Evolutionary conservation across 208 protist species (phyloP).

Genomic region (Leishmania mexicana): DNA sequence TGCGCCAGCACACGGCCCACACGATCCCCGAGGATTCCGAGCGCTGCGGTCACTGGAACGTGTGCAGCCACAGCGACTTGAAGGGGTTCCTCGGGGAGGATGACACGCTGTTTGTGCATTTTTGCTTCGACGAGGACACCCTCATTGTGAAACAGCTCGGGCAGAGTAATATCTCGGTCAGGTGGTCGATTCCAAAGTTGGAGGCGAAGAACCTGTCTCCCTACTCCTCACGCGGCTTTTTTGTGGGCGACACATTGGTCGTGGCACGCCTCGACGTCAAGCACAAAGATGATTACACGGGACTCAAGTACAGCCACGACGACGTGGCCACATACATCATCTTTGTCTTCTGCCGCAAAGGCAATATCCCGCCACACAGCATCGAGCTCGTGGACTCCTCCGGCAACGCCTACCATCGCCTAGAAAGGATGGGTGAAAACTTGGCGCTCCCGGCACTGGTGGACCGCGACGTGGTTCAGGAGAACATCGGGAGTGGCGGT

Average conservation of each 20-base stretch:
- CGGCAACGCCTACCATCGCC: conserved; percentile 39
- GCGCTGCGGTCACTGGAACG: conserved; percentile 90
- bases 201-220: conserved; percentile 69
- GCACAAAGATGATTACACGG: conserved; percentile 36
- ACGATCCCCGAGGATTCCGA: conserved; percentile 75
- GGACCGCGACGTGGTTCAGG: conserved; percentile 32
- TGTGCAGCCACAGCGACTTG: conserved; percentile 62
- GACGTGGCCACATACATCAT: conserved; percentile 62
- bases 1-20: conserved; percentile 91
- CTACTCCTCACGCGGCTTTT: conserved; percentile 71
- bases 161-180: conserved; percentile 41
- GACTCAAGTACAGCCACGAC: conserved; percentile 31
- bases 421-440: conserved; percentile 41
- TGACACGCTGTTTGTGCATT: conserved; percentile 58
- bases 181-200: conserved; percentile 73
- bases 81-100: conserved; percentile 51
- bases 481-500: conserved; percentile 38
- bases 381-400: conserved; percentile 63
- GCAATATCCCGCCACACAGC: conserved; percentile 66
- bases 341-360: conserved; percentile 78
- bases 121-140: conserved; percentile 82
- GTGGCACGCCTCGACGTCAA: conserved; percentile 66
- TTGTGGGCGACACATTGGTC: conserved; percentile 45
- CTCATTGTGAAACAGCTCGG: conserved; percentile 37
- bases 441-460: conserved; percentile 56